These are phyloP conservation scores for Pulveroboletus ravenelii DNA, from an alignment of 768 basidiomycete genomes.

Conservation along the genomic window DNA sequence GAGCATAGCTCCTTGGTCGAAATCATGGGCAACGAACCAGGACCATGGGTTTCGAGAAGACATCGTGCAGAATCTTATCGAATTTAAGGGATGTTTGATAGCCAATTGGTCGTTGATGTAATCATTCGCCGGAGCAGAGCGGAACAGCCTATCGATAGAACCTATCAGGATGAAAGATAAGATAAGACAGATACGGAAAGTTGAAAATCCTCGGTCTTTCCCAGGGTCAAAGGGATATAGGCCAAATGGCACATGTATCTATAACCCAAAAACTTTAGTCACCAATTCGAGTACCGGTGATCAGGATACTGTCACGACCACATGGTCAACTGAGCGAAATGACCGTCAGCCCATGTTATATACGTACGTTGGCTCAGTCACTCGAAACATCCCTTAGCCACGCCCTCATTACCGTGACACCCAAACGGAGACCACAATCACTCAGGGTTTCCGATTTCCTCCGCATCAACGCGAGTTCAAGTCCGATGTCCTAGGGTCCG, in stretches of 20 bases:
- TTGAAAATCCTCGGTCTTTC: not conserved
- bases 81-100: not conserved
- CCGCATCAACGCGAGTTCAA: not conserved
- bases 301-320: not conserved
- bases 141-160: slow-evolving; percentile 5
- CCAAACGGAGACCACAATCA: not conserved
- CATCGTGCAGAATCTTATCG: slow-evolving; percentile 12
- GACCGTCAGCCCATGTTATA: not conserved
- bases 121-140: slow-evolving; percentile 6
- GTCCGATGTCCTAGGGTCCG: not conserved
- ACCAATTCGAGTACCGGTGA: not conserved
- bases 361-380: not conserved
- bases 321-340: slow-evolving; percentile 1
- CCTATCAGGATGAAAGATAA: not conserved
- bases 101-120: not conserved
- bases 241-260: not conserved
- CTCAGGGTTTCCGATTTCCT: not conserved
- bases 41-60: slow-evolving; percentile 44
- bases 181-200: not conserved
- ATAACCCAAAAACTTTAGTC: not conserved
- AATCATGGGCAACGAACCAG: slow-evolving; percentile 29
- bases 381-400: slow-evolving; percentile 9
- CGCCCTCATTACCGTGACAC: not conserved
- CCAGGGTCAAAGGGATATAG: not conserved
- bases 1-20: too few relatives aligned